Evolutionary conservation across 2,329 filamentous ascomycete species (phyloP), one percentile per base, ranked within the genome.

Genomic region (Aureobasidium sp.): DNA sequence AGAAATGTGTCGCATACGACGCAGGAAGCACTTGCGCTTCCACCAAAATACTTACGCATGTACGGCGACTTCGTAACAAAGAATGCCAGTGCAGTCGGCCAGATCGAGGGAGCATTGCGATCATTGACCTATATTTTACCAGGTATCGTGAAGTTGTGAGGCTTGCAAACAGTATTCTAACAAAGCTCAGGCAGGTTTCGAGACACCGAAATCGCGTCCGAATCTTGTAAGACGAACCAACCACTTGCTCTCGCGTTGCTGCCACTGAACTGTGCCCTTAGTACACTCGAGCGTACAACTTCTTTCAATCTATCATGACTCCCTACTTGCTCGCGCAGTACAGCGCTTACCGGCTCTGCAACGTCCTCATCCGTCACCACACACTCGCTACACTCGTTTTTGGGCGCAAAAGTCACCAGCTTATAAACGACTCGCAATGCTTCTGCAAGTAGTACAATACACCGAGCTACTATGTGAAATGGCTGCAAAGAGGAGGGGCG

Each of bases 381-480:
- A 84, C 64, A 76, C 76, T 56, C 74, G 81, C 58, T 85, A 85
- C 62, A 84, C 81, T 32, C 76, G 77, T 57, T 83, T 81, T 66
- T 84, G 80, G 78, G 75, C 76, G 16, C 72, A 76, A 44, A 75
- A 76, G 52, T 84, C 79, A 62, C 74, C 78, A 4, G 76, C 88
- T 8, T 98, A 98, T 69, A 81, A 85, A 55, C 81, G 87, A 55
- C 81, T 94, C 52, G 90, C 91, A 35, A 78, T 90, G 59, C 74
- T 90, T 4, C 74, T 98, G 44, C 89, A 95, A 66, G 86, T 95
- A 71, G 86, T 96, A 22, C 87, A 93, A 61, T 97, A 97, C 66
- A 95, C 90, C 0, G 89, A 98, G 71, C 75, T 98, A 25, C 73
- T 98, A n/a, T 93, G 91, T 79, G 93, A 98, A 68, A 98, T 98